phyloP scores from a whole-genome alignment of 2,329 filamentous ascomycete genomes.

The Cladosporium sp. region DNA sequence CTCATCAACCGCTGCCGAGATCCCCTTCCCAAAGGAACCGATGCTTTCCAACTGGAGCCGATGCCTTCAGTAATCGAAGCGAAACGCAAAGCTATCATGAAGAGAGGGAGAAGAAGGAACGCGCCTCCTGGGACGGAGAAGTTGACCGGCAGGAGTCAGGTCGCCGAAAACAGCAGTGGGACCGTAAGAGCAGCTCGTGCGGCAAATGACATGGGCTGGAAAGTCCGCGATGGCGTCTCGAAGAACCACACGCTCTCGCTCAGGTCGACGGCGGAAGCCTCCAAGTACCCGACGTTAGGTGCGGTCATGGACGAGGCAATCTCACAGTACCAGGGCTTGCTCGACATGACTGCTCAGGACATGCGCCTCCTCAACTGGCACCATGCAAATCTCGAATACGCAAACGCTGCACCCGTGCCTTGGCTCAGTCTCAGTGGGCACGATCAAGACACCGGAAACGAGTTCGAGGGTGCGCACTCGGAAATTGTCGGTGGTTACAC shows the following conservation, averaged over 20 bases:
- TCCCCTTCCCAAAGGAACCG: slow-evolving; percentile 39
- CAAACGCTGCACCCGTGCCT: slow-evolving; percentile 83
- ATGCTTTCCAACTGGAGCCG: slow-evolving; percentile 27
- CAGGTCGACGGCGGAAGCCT: slow-evolving; percentile 56
- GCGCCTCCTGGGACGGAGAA: slow-evolving; percentile 49
- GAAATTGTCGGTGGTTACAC: slow-evolving; percentile 94
- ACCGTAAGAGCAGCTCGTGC: slow-evolving; percentile 70
- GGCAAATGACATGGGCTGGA: slow-evolving; percentile 77
- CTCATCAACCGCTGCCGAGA: slow-evolving; percentile 80
- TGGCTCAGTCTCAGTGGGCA: slow-evolving; percentile 83
- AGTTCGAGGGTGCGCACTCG: slow-evolving; percentile 91
- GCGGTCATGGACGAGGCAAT: slow-evolving; percentile 92
- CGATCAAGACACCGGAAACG: slow-evolving; percentile 96
- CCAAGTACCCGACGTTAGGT: slow-evolving; percentile 67
- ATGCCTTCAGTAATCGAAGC: slow-evolving; percentile 22
- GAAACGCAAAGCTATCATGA: slow-evolving; percentile 25
- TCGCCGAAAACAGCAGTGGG: slow-evolving; percentile 61
- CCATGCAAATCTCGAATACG: slow-evolving; percentile 95
- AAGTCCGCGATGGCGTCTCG: slow-evolving; percentile 55
- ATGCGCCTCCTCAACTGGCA: slow-evolving; percentile 95
- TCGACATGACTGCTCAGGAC: slow-evolving; percentile 79
- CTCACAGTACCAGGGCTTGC: slow-evolving; percentile 72
- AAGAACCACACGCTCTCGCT: slow-evolving; percentile 56
- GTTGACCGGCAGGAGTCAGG: slow-evolving; percentile 66
- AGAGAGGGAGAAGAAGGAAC: slow-evolving; percentile 33